Base-by-base conservation (phyloP, 148 eudicot genomes). In the Chenopodium berlandieri region DNA sequence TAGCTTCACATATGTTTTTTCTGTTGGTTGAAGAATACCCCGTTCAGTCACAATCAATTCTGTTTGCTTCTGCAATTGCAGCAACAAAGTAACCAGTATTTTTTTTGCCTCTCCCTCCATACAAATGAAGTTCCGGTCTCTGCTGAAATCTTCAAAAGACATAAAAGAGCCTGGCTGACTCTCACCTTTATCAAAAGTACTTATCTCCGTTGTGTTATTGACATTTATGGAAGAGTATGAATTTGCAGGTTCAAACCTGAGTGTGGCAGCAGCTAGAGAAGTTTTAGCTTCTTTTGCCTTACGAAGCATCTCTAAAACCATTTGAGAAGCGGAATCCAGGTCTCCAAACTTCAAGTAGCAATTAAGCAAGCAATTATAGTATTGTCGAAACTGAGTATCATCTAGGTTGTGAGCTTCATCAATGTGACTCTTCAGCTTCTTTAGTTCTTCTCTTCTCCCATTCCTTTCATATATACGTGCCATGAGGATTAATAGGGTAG, bases 281-380 rank as follows among this genome's bases (percentile, higher is more conserved):
- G 90, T 90, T 46, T 79, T 89, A 37, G 99, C 97, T 85, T 92
- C 88, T 87, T 84, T 94, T 81, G 94, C 97, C 88, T 94, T 95
- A 73, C 88, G 88, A 68, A 94, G 90, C 99, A 95, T 95, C 76
- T 94, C 94, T 58, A 95, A 79, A 81, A 95, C 92, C 99, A 95
- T 95, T 60, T 77, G 83, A 27, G 95, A 91, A 52, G 91, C 97
- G 65, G 91, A 88, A 80, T 91, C 94, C 70, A 95, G 81, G 84
- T 95, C 95, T 58, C 97, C 97, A 76, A 93, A 89, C 76, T 94
- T 94, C 86, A 95, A 87, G 81, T 92, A 91, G 84, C 97, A 91
- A n/a, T 86, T 83, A 80, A 95, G 94, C 85, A 95, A 75, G 81
- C 99, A 95, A 79, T 90, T 90, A 85, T 90, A 84, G 81, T 90